Conservation (phyloP, 257 asterid species). For the Pogostemon cablin region DNA sequence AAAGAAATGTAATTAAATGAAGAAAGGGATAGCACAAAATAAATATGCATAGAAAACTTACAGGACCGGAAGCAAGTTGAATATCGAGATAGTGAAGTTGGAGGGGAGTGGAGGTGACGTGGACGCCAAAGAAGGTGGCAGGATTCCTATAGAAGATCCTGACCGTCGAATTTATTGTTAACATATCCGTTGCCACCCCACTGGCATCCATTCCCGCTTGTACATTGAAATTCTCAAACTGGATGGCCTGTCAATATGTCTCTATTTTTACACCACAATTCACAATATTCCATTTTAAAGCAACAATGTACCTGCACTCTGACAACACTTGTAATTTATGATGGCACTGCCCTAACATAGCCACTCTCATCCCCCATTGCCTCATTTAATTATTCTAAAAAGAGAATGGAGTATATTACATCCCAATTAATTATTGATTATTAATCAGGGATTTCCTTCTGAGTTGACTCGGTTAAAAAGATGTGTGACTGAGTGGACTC, state of each 20-base stretch:
- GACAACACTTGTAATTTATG: constrained; percentile 39
- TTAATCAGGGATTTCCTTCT: too few relatives aligned
- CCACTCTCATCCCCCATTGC: constrained; percentile 1
- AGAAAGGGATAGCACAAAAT: background rate
- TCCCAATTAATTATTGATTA: too few relatives aligned
- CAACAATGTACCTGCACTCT: constrained; percentile 19
- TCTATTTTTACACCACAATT: too few relatives aligned
- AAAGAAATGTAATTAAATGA: background rate
- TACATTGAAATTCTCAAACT: constrained; percentile 66
- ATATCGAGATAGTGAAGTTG: constrained; percentile 68
- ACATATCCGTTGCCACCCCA: constrained; percentile 94
- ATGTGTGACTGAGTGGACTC: constrained; percentile 30
- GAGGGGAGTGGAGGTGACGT: constrained; percentile 79
- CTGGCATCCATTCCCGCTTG: constrained; percentile 90
- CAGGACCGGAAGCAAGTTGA: constrained; percentile 77
- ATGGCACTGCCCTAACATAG: constrained; percentile 23
- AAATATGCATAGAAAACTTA: constrained; percentile 31
- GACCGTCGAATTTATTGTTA: constrained; percentile 85
- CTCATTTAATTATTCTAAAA: background rate
- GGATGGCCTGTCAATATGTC: constrained; percentile 55
- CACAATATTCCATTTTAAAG: background rate
- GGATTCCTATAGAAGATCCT: constrained; percentile 72
- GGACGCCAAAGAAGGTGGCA: constrained; percentile 85
- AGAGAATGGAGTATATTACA: background rate
- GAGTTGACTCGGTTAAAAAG: background rate